Percentiles rank a stretch among this genome's conserved stretches.
Evolutionary conservation across 169 alveolate species (phyloP).

Genomic region (Eimeria acervulina): DNA sequence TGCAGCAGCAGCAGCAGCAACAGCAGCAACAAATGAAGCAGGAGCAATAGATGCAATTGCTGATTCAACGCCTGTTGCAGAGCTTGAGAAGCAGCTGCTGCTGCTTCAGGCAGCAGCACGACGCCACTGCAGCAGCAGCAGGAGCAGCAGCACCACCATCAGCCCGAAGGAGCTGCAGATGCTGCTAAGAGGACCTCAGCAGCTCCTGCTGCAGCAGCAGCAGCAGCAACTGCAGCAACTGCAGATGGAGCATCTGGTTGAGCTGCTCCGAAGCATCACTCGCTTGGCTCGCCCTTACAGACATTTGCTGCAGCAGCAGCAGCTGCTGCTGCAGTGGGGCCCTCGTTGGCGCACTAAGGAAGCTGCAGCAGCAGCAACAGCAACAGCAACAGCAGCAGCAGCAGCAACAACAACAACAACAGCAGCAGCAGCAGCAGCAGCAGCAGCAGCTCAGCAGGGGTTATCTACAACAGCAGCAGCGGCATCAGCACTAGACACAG

Average conservation of each 20-base stretch:
- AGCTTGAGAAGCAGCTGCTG: slow-evolving; percentile 27
- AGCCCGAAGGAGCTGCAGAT: slow-evolving; percentile 25
- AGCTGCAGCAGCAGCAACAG: slow-evolving; percentile 23
- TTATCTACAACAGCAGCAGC: background rate
- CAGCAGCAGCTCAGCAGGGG: background rate
- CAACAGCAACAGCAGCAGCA: slow-evolving; percentile 39
- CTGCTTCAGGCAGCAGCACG: slow-evolving; percentile 30
- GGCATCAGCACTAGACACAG: background rate
- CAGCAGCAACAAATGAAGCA: background rate
- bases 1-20: slow-evolving; percentile 15
- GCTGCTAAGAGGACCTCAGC: slow-evolving; percentile 8
- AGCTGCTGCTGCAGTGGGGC: background rate
- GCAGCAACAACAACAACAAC: background rate
- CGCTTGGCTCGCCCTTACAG: slow-evolving; percentile 32
- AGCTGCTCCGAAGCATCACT: background rate
- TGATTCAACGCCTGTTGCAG: background rate
- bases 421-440: slow-evolving; percentile 5
- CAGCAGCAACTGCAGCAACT: slow-evolving; percentile 12
- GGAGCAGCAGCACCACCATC: background rate
- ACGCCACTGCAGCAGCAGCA: slow-evolving; percentile 16
- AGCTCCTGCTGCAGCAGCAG: slow-evolving; percentile 12
- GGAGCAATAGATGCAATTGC: background rate
- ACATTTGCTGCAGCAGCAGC: slow-evolving; percentile 36
- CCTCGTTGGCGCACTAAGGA: background rate
- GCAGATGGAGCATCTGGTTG: background rate